phyloP scores from a whole-genome alignment of 805 yeast genomes.

The Wickerhamomyces canadensis region DNA sequence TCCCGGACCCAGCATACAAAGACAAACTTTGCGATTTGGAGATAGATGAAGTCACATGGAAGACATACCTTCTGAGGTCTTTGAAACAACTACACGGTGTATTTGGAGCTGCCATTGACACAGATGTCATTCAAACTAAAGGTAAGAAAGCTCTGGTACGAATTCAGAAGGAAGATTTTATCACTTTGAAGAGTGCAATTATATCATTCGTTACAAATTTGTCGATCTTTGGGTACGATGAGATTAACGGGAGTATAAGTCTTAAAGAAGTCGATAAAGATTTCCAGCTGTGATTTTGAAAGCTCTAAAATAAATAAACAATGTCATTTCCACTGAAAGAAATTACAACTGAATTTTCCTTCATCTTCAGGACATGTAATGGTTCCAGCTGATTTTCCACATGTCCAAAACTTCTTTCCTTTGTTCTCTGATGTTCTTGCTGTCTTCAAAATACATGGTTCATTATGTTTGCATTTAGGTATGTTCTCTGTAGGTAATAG shows the following conservation, averaged over 20 bases:
- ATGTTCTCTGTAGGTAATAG: conserved; percentile 18
- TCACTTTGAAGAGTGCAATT: conserved; percentile 25
- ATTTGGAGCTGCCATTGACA: conserved; percentile 34
- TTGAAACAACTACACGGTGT: conserved; percentile 33
- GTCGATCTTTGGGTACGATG: conserved; percentile 19
- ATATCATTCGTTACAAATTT: conserved; percentile 27
- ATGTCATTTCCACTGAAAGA: conserved; percentile 43
- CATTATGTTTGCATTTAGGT: conserved; percentile 45
- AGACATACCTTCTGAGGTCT: conserved; percentile 29
- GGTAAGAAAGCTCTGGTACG: conserved; percentile 22
- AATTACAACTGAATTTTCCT: conserved; percentile 40
- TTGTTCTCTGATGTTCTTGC: conserved; percentile 38
- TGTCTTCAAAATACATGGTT: conserved; percentile 39
- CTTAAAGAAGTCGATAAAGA: conserved; percentile 3
- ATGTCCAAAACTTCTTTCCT: conserved; percentile 53
- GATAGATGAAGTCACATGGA: conserved; percentile 35
- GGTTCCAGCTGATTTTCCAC: conserved; percentile 33
- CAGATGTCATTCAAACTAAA: conserved; percentile 23
- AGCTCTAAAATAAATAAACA: background rate
- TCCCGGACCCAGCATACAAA: background rate
- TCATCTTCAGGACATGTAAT: conserved; percentile 13
- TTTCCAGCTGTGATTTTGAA: background rate
- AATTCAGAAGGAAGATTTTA: conserved; percentile 26
- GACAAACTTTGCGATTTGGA: conserved; percentile 10
- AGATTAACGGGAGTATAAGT: conserved; percentile 20